These are phyloP conservation scores for Pugionium cornutum DNA, from an alignment of 345 rosid species.

Conservation along the genomic window DNA sequence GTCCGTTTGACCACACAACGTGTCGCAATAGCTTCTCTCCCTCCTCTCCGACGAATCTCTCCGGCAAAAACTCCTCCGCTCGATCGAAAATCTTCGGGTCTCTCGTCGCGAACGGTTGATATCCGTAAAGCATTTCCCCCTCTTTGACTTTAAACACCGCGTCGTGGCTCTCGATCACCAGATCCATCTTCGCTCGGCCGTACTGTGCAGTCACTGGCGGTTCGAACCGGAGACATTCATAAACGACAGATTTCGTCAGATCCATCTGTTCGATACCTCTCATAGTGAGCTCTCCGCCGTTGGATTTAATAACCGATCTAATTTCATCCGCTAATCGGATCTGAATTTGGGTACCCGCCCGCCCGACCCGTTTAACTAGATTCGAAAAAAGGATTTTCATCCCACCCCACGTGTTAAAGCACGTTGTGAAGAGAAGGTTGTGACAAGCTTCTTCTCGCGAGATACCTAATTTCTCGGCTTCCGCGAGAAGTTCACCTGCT, in stretches of 20 bases:
- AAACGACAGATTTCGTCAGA: conserved; percentile 73
- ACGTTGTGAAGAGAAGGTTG: conserved; percentile 76
- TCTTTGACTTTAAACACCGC: conserved; percentile 66
- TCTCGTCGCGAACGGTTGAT: conserved; percentile 77
- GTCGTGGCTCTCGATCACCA: conserved; percentile 79
- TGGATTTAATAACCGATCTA: conserved; percentile 58
- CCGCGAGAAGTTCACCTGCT: conserved; percentile 58
- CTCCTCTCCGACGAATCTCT: conserved; percentile 67
- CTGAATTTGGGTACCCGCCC: conserved; percentile 65
- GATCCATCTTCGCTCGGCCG: conserved; percentile 67
- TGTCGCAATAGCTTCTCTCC: conserved; percentile 67
- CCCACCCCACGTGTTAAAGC: conserved; percentile 91
- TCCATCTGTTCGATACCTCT: conserved; percentile 73
- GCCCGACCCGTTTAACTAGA: conserved; percentile 68
- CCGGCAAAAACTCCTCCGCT: conserved; percentile 77
- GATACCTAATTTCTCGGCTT: conserved; percentile 67
- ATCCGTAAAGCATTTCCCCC: conserved; percentile 85
- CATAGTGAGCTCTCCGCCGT: conserved; percentile 75
- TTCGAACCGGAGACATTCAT: conserved; percentile 77
- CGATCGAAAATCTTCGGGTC: conserved; percentile 75
- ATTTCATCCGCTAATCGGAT: conserved; percentile 67
- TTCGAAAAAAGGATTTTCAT: conserved; percentile 67
- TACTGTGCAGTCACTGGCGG: conserved; percentile 82
- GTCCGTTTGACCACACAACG: conserved; percentile 96
- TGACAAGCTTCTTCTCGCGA: conserved; percentile 84